phyloP scores from a whole-genome alignment of 1,284 basidiomycete species.

The Butyriboletus regius region DNA sequence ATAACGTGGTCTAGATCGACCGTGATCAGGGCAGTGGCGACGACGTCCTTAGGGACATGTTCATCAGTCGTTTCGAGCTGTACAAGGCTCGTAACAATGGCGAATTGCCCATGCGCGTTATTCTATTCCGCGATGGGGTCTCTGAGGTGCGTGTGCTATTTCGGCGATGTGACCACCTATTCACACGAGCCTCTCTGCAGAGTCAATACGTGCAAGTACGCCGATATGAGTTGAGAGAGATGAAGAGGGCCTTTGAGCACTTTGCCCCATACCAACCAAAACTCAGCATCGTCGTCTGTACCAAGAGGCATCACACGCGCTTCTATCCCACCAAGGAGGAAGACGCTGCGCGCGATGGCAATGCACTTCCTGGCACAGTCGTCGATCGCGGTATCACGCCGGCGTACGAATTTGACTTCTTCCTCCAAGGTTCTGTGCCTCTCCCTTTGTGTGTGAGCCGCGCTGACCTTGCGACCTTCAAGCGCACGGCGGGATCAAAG shows the following conservation, averaged over 20 bases:
- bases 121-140: slow-evolving; percentile 70
- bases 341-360: slow-evolving; percentile 56
- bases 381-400: slow-evolving; percentile 65
- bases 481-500: slow-evolving; percentile 57
- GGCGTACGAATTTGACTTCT: slow-evolving; percentile 71
- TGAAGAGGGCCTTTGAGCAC: slow-evolving; percentile 52
- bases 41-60: slow-evolving; percentile 48
- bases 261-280: slow-evolving; percentile 53
- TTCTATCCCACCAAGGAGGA: slow-evolving; percentile 52
- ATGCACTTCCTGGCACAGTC: slow-evolving; percentile 67
- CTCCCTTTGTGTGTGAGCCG: not conserved
- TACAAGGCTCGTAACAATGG: slow-evolving; percentile 49
- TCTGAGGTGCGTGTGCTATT: slow-evolving; percentile 48
- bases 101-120: slow-evolving; percentile 52
- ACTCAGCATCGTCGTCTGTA: slow-evolving; percentile 67
- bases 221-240: slow-evolving; percentile 49
- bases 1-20: slow-evolving; percentile 47
- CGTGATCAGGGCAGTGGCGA: slow-evolving; percentile 37
- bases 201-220: slow-evolving; percentile 62
- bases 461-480: slow-evolving; percentile 6
- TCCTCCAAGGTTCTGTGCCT: slow-evolving; percentile 47
- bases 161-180: not conserved
- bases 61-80: slow-evolving; percentile 56
- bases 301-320: slow-evolving; percentile 71
- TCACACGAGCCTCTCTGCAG: slow-evolving; percentile 30